Evolutionary conservation across 306 rosid species (phyloP).

Genomic region (Heteromeles arbutifolia): DNA sequence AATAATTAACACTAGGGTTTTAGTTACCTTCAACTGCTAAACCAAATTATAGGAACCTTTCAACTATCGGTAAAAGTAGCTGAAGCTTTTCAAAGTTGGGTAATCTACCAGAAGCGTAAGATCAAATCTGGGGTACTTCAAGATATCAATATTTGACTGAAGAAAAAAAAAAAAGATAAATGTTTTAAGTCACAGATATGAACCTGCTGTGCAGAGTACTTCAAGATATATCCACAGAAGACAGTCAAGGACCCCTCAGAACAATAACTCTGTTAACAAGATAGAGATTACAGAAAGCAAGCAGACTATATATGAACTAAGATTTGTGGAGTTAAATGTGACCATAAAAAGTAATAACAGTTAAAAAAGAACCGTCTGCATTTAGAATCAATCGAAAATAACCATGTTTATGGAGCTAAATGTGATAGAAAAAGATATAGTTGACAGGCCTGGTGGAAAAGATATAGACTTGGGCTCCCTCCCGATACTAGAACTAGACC

Average conservation of each 20-base stretch:
- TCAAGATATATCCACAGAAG: conserved; percentile 1
- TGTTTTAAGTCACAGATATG: not conserved
- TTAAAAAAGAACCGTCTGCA: not conserved
- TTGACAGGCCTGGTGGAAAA: not conserved
- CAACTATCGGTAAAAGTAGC: not conserved
- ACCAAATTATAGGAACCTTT: not conserved
- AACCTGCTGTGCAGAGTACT: not conserved
- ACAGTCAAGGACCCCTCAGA: not conserved
- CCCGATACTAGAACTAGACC: not conserved
- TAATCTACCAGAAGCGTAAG: not conserved
- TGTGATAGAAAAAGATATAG: not conserved
- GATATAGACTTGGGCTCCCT: too few species aligned
- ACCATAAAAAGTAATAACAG: not conserved
- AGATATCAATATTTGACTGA: not conserved
- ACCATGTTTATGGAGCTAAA: not conserved
- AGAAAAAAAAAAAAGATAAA: not conserved
- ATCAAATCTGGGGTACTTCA: not conserved
- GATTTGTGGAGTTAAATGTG: not conserved
- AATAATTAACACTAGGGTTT: not conserved
- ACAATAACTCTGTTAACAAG: not conserved
- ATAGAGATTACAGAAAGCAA: not conserved
- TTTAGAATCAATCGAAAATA: not conserved
- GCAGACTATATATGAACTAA: not conserved
- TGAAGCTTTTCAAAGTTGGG: not conserved
- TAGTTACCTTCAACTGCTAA: not conserved